Percentiles rank a stretch among this genome's conserved stretches.
These are phyloP conservation scores for Fusarium tricinctum DNA, from an alignment of 2,329 filamentous ascomycete species.

Conservation along the genomic window DNA sequence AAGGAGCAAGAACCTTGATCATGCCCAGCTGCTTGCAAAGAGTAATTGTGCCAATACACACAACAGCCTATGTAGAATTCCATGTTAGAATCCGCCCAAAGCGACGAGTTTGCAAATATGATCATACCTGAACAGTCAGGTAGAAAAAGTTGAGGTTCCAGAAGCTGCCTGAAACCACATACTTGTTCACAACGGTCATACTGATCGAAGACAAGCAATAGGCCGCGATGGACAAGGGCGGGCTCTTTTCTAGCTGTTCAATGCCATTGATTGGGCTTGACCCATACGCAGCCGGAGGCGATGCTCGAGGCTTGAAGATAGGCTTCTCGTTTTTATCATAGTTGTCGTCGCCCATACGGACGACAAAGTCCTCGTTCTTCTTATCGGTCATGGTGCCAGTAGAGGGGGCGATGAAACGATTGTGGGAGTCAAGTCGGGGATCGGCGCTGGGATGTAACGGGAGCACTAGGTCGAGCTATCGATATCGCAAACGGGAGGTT, in stretches of 20 bases:
- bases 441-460: slow-evolving; percentile 34
- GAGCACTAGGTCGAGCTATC: slow-evolving; percentile 24
- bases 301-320: slow-evolving; percentile 59
- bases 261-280: slow-evolving; percentile 29
- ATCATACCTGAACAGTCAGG: slow-evolving; percentile 86
- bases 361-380: slow-evolving; percentile 85
- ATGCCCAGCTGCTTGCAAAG: slow-evolving; percentile 83
- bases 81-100: slow-evolving; percentile 18
- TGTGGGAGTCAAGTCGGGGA: slow-evolving; percentile 21
- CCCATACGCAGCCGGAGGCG: slow-evolving; percentile 37
- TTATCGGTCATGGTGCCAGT: slow-evolving; percentile 80
- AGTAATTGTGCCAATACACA: slow-evolving; percentile 88
- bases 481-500: slow-evolving; percentile 19
- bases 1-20: slow-evolving; percentile 84
- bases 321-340: slow-evolving; percentile 65
- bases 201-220: slow-evolving; percentile 98
- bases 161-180: slow-evolving; percentile 88
- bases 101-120: neutral
- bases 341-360: slow-evolving; percentile 76
- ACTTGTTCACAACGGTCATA: slow-evolving; percentile 99
- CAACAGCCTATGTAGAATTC: slow-evolving; percentile 74
- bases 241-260: slow-evolving; percentile 76
- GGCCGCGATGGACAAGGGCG: slow-evolving; percentile 82
- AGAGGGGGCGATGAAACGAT: slow-evolving; percentile 48
- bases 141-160: slow-evolving; percentile 99